Evolutionary conservation across 805 yeast species (phyloP), one percentile per base, ranked within the genome.

Genomic region (Kodamaea neixiangensis): DNA sequence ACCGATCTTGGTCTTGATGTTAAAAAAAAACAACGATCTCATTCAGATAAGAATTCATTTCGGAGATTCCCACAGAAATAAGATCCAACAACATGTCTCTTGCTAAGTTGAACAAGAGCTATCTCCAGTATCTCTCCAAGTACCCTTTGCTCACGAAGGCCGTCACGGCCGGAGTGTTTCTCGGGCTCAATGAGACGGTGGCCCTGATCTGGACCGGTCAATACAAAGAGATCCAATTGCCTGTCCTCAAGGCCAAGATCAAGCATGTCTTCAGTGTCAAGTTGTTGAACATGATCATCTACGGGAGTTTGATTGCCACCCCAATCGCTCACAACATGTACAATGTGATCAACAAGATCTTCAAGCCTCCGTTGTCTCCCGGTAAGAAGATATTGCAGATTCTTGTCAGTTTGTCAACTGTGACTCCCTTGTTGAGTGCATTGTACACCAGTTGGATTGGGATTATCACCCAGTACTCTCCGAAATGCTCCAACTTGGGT

Each of bases 61-160:
- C 37, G 37, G n/a, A 11, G 15, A 33, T 5, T 33, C 15, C 19
- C 38, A 25, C 10, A 25, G 31, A 25, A 25, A 25, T 25, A 17
- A 34, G 46, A 42, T 14, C 20, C 37, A 40, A 11, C 7, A 13
- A 15, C n/a, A 53, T 53, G 51, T 50, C 56, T 7, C 48, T 47
- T 31, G 47, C 46, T 29, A 44, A 46, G 37, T 17, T 62, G 20
- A 73, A 72, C 55, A 52, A 56, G 9, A 52, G 56, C 50, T 75
- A 82, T 55, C 64, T 79, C 20, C 48, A 58, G 2, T 65, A 68
- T 31, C 62, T 84, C 38, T 58, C 65, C 6, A 71, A 67, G 50
- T 71, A 81, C 53, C 90, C 90, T 0, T 63, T 85, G 10, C 62
- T 80, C 44, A 83, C 88, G 45, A 85, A 85, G 59, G 72, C 84